Base-by-base conservation (phyloP, 1,284 basidiomycete genomes). In the Trametes polyzona region DNA sequence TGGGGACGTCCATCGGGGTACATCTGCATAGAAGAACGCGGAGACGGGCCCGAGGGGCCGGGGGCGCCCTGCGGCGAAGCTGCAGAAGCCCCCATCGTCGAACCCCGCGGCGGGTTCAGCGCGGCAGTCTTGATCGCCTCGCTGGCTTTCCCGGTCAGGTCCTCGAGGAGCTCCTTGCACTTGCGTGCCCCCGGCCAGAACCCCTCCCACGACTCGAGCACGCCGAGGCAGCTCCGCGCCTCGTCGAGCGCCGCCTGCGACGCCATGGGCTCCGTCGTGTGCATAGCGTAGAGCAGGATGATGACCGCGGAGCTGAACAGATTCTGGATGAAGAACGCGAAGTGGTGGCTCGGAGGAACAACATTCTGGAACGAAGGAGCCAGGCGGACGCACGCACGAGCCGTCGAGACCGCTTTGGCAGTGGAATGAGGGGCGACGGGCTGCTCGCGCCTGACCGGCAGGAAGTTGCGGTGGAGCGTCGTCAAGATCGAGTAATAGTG, bases 321-420 rank as follows among this genome's bases (percentile, higher is more conserved):
- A 66, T 93, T 92, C 68, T 95, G 93, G 55, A 94, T 92, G 77
- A 93, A 95, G 71, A 95, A 93, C 1, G 93, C 92, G 33, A 95
- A 81, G 70, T 95, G 92, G 68, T 95, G 93, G 12, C 92, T 93
- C 4, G 90, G 83, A 3, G 93, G 92, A 1, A 95, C 89, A 44
- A 91, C 85, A 64, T 91, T 87, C 69, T 87, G 90, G 74, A 93
- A 90, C 14, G 92, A 91, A 36, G 92, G 87, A 1, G 93, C 93
- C 47, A 95, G 83, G 52, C 87, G 85, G 63, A 95, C 93, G 72
- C 90, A 92, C 46, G 88, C 85, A 29, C 91, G 83, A 57, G 93
- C 86, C 58, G 88, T 87, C 55, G 87, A 82, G 47, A 93, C 85
- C 7, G 91, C 91, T 69, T 90, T 92, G n/a, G 80, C 77, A 2